Conservation (phyloP, 371 early-diverging fungal genomes). For the Mucor piriformis region DNA sequence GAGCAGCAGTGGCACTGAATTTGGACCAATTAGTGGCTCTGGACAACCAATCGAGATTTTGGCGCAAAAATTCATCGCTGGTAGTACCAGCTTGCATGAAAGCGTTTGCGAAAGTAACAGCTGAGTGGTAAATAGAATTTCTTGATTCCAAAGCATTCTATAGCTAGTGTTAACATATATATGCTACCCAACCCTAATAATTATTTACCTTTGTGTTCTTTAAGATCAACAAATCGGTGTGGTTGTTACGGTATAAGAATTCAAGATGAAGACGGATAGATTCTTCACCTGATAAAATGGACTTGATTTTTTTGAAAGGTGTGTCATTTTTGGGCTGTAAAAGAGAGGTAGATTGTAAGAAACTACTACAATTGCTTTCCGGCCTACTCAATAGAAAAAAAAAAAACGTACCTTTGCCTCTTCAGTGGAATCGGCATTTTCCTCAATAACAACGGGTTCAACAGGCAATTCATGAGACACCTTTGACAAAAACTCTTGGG, state of each 20-base stretch:
- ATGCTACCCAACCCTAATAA: background rate
- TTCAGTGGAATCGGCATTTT: slow-evolving; percentile 30
- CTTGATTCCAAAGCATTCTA: slow-evolving; percentile 88
- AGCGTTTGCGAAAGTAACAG: slow-evolving; percentile 97
- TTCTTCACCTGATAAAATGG: slow-evolving; percentile 87
- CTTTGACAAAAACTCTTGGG: slow-evolving; percentile 88
- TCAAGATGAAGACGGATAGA: slow-evolving; percentile 91
- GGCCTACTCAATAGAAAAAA: too few relatives aligned
- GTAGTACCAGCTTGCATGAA: slow-evolving; percentile 99
- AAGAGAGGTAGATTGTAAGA: too few relatives aligned
- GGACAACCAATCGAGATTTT: slow-evolving; percentile 97
- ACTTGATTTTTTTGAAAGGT: slow-evolving; percentile 60
- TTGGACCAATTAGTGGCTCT: slow-evolving; percentile 99
- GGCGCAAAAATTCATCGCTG: slow-evolving; percentile 96
- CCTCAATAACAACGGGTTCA: slow-evolving; percentile 47
- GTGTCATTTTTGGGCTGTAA: slow-evolving; percentile 24
- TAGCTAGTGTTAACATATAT: too few relatives aligned
- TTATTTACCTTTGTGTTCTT: slow-evolving; percentile 83
- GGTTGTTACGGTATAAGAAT: slow-evolving; percentile 93
- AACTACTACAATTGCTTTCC: too few relatives aligned
- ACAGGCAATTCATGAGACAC: slow-evolving; percentile 67
- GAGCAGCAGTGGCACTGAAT: slow-evolving; percentile 97
- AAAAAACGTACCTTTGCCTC: slow-evolving; percentile 55
- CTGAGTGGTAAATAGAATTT: slow-evolving; percentile 91
- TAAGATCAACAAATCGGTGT: slow-evolving; percentile 90